phyloP scores from a whole-genome alignment of 345 rosid species.

The Cardamine occulta region DNA sequence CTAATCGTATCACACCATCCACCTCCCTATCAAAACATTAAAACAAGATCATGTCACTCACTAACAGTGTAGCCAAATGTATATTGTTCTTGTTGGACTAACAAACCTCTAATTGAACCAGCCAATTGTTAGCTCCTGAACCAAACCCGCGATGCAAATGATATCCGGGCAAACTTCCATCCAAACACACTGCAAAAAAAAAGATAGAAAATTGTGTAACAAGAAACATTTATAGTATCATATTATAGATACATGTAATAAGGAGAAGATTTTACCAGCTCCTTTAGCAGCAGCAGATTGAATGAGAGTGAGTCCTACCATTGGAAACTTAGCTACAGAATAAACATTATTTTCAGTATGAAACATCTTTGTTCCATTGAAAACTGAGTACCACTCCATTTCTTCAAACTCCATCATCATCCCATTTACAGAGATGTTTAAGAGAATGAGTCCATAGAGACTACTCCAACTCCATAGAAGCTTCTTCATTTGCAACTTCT shows the following conservation, averaged over 20 bases:
- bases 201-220: background rate
- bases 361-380: constrained; percentile 40
- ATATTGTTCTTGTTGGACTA: background rate
- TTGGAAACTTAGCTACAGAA: constrained; percentile 45
- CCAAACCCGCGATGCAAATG: constrained; percentile 75
- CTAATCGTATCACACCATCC: constrained; percentile 93
- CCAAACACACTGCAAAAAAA: constrained; percentile 62
- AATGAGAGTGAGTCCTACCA: constrained; percentile 52
- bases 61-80: background rate
- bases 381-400: constrained; percentile 31
- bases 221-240: constrained; percentile 16
- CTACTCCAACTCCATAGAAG: constrained; percentile 41
- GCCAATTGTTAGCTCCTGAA: constrained; percentile 76
- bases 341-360: constrained; percentile 37
- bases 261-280: constrained; percentile 42
- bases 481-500: constrained; percentile 28
- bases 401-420: constrained; percentile 44
- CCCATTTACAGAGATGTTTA: constrained; percentile 22
- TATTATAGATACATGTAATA: background rate
- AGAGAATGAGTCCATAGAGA: constrained; percentile 38
- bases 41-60: constrained; percentile 1
- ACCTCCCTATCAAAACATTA: constrained; percentile 74
- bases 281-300: constrained; percentile 44
- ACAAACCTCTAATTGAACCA: constrained; percentile 70
- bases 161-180: constrained; percentile 78